Base-by-base conservation (phyloP, 1,139 yeast species). In the Candida sp. region DNA sequence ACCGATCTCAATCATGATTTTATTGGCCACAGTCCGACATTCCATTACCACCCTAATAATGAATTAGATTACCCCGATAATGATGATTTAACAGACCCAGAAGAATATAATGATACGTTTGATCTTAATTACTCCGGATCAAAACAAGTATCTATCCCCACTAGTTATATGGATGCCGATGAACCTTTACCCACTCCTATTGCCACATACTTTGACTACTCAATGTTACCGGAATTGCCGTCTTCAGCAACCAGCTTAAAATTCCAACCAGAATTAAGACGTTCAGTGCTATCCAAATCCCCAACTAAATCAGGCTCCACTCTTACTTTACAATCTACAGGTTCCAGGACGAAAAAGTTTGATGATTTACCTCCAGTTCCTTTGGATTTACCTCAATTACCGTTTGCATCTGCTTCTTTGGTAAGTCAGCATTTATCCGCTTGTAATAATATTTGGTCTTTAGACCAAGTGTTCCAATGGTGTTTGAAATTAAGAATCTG, bases 371-470 rank as follows among this genome's bases (percentile, higher is more conserved):
- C 82, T 1, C 73, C 76, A 0, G 71, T 75, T 4, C 85, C 86
- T 1, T 52, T 70, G 23, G 80, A 77, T 32, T 63, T 81, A 12
- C 87, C 87, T 0, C 70, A 74, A 38, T 65, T 82, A 11, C 86
- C 85, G 3, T 82, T 82, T 48, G 60, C 78, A 6, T 73, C 84
- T 0, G 70, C 77, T 4, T 62, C 76, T 1, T 60, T 82, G 36
- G 71, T 69, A n/a, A 69, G 70, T 30, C 64, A 67, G 21, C 84
- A 81, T 49, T 71, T 80, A 44, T 59, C 55, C 34, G 53, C 47
- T 42, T 79, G 73, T 59, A 56, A 44, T 40, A 64, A 43, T 45
- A 69, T 64, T 39, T 74, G 73, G 76, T 74, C 65, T 38, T 63
- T 60, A 48, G 64, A 53, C 37, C 70, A 51, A 57, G 67, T 63